Percentiles rank a stretch among this genome's conserved stretches.
These are phyloP conservation scores for Eucalyptus tenuipes DNA, from an alignment of 345 rosid genomes.

Conservation along the genomic window DNA sequence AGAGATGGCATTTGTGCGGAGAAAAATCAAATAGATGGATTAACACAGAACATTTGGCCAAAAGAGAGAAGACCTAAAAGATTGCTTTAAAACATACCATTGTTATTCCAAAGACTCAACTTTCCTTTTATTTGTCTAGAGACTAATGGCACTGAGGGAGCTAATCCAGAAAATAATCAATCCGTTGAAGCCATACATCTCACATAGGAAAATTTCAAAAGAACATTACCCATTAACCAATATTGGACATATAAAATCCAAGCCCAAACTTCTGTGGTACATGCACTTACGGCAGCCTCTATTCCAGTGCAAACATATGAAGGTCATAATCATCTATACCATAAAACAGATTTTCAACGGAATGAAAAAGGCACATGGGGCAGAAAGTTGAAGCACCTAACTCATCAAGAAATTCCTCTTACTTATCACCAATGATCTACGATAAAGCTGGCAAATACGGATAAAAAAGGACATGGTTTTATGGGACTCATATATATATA, in stretches of 20 bases:
- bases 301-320: not conserved
- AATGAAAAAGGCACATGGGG: not conserved
- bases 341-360: not conserved
- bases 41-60: not conserved
- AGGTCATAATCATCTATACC: not conserved
- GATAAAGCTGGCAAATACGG: not conserved
- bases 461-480: not conserved
- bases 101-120: not conserved
- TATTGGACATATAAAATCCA: not conserved
- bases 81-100: not conserved
- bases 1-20: not conserved
- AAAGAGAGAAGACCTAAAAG: not conserved
- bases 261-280: not conserved
- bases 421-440: not conserved
- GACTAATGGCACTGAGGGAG: not conserved
- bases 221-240: not conserved
- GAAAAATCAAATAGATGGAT: not conserved
- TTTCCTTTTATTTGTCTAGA: not conserved
- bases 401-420: not conserved
- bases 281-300: not conserved
- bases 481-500: not conserved
- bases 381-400: not conserved
- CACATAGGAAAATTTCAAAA: not conserved
- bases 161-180: not conserved
- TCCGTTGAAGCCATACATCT: not conserved